Percentiles rank a stretch among this genome's conserved stretches.
These are phyloP conservation scores for Yamadazyma kitorensis DNA, from an alignment of 805 yeast genomes.

Conservation along the genomic window DNA sequence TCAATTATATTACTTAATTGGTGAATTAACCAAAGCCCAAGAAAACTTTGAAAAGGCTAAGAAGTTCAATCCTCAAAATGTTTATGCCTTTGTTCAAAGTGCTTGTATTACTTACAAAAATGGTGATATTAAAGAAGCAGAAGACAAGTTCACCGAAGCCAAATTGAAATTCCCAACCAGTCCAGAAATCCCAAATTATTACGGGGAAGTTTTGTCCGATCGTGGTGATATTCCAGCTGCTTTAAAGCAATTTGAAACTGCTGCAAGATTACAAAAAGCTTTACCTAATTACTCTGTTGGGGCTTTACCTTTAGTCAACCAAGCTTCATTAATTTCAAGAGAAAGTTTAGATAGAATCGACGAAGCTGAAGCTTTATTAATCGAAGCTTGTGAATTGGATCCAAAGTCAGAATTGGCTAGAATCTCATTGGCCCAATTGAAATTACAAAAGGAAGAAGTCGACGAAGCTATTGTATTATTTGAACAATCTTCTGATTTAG, in stretches of 20 bases:
- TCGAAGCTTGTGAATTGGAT: slow-evolving; percentile 77
- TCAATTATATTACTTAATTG: slow-evolving; percentile 81
- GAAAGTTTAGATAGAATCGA: slow-evolving; percentile 46
- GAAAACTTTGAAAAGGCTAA: slow-evolving; percentile 73
- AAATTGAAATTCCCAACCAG: slow-evolving; percentile 75
- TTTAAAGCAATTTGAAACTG: slow-evolving; percentile 77
- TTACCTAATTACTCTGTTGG: slow-evolving; percentile 72
- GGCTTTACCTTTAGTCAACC: slow-evolving; percentile 85
- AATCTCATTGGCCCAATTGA: slow-evolving; percentile 87
- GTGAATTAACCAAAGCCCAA: slow-evolving; percentile 70
- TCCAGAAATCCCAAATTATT: slow-evolving; percentile 92
- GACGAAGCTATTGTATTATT: slow-evolving; percentile 79
- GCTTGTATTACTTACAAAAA: slow-evolving; percentile 89
- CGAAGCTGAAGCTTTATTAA: slow-evolving; percentile 63
- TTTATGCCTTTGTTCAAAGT: slow-evolving; percentile 84
- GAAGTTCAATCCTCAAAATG: slow-evolving; percentile 68
- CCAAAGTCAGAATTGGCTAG: slow-evolving; percentile 87
- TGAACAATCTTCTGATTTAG: slow-evolving; percentile 76
- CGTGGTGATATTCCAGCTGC: slow-evolving; percentile 72
- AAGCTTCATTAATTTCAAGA: slow-evolving; percentile 70
- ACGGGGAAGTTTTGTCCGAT: slow-evolving; percentile 90
- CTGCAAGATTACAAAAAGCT: slow-evolving; percentile 77
- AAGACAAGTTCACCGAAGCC: slow-evolving; percentile 65
- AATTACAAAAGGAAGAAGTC: slow-evolving; percentile 76
- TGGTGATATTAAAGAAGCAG: slow-evolving; percentile 59